Conservation (phyloP, 2,329 filamentous ascomycete species). For the Pseudogymnoascus sp. region DNA sequence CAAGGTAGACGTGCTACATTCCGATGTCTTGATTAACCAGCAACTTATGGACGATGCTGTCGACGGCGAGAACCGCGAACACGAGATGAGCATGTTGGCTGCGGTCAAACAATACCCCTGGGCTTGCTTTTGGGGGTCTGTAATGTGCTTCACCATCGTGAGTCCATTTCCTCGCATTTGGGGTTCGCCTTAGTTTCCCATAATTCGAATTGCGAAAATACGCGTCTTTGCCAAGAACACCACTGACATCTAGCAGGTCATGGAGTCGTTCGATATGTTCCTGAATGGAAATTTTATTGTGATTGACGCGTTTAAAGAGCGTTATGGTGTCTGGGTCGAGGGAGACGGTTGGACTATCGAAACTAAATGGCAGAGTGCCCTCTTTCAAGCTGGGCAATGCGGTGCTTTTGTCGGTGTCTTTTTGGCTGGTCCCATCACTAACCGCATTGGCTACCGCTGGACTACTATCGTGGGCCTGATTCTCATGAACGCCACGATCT, state of each 20-base stretch:
- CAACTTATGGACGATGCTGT: neutral
- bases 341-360: no score
- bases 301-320: slow-evolving; percentile 24
- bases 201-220: slow-evolving; percentile 13
- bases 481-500: slow-evolving; percentile 51
- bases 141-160: slow-evolving; percentile 51
- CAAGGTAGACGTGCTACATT: neutral
- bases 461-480: slow-evolving; percentile 47
- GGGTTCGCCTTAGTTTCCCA: slow-evolving; percentile 9
- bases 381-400: no score
- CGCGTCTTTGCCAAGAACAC: neutral
- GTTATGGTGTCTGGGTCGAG: no score
- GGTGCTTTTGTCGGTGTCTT: no score
- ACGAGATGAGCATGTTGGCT: slow-evolving; percentile 42
- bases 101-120: slow-evolving; percentile 46
- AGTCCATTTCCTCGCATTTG: slow-evolving; percentile 24
- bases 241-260: slow-evolving; percentile 37
- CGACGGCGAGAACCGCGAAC: slow-evolving; percentile 49
- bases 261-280: slow-evolving; percentile 58
- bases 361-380: no score
- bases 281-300: slow-evolving; percentile 52
- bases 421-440: no score
- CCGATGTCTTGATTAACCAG: slow-evolving; percentile 9
- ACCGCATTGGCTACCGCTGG: slow-evolving; percentile 31
- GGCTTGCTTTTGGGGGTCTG: slow-evolving; percentile 48